phyloP scores from a whole-genome alignment of 2,329 filamentous ascomycete species.

The Cladophialophora immunda region DNA sequence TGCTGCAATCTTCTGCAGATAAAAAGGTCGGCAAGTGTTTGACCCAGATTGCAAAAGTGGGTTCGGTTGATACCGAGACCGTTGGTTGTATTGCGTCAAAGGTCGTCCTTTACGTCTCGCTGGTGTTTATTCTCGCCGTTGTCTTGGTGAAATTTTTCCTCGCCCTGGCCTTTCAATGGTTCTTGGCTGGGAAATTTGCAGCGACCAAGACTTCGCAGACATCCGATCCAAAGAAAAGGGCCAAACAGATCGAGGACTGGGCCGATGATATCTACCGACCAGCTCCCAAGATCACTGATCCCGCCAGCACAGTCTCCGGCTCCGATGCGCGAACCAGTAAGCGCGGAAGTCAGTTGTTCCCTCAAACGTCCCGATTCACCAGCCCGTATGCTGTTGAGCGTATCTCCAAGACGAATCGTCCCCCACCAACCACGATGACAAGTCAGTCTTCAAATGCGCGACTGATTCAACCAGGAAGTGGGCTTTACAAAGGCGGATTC shows the following conservation, averaged over 20 bases:
- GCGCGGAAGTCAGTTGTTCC: slow-evolving; percentile 83
- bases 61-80: slow-evolving; percentile 92
- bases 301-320: slow-evolving; percentile 69
- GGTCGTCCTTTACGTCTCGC: slow-evolving; percentile 92
- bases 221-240: slow-evolving; percentile 81
- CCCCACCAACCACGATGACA: slow-evolving; percentile 89
- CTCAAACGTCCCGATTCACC: slow-evolving; percentile 93
- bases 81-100: slow-evolving; percentile 97
- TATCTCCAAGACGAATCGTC: slow-evolving; percentile 59
- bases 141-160: slow-evolving; percentile 87
- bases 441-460: slow-evolving; percentile 82
- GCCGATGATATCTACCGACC: slow-evolving; percentile 96
- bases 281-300: slow-evolving; percentile 80
- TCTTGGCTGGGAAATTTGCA: slow-evolving; percentile 85
- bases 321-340: slow-evolving; percentile 78
- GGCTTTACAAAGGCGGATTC: slow-evolving; percentile 71
- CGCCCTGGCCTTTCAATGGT: slow-evolving; percentile 94
- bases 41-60: slow-evolving; percentile 93
- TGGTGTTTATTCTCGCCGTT: slow-evolving; percentile 90
- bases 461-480: slow-evolving; percentile 67
- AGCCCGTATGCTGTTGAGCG: slow-evolving; percentile 84
- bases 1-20: slow-evolving; percentile 80
- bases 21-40: slow-evolving; percentile 88
- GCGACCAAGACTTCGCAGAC: slow-evolving; percentile 85
- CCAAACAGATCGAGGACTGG: slow-evolving; percentile 97